Base-by-base conservation (phyloP, 1,284 basidiomycete genomes). In the Thecaphora frezii region DNA sequence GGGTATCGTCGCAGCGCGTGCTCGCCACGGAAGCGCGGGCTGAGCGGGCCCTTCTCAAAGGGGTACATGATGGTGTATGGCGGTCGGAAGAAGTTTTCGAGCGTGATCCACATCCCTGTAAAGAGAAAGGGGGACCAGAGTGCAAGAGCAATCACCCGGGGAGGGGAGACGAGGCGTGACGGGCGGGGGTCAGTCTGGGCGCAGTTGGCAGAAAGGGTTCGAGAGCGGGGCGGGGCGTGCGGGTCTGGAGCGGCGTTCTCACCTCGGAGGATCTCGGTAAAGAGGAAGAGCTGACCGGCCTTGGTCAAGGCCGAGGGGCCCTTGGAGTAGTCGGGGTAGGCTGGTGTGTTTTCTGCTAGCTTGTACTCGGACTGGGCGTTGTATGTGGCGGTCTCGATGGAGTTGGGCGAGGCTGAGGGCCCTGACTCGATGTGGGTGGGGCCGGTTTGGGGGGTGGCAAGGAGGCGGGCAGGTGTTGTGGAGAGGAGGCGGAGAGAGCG, bases 1-100 rank as follows among this genome's bases (percentile, higher is more conserved):
- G 96, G 93, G 82, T 99, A 99, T 77, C 96, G 85, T 58, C 96
- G 87, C 66, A 99, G 83, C n/a, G 96, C 96, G 81, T 99, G 96
- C 82, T 99, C 96, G 55, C 96, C 96, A 79, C 96, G 88, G 86
- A 99, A 99, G 64, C 96, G 90, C 41, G 96, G 93, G 39, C 91
- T 96, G 53, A 98, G 82, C 38, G 96, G 96, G 21, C 96, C 96
- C 82, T 98, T 98, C 83, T 99, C 96, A 43, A 66, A 66, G 9
- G 68, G 59, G 55, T 83, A 85, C 83, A 84, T 96, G 84, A 98
- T 98, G 41, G 94, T 98, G 82, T 97, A 98, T 30, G 94, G 94
- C 43, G 91, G 91, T 46, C 92, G 86, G 86, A 94, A 96, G 83
- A 96, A 92, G 80, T 97, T 90, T 81, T 97, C 96, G 66, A 97